Evolutionary conservation across 2,329 filamentous ascomycete genomes (phyloP).

Genomic region (Calonectria hawksworthii): DNA sequence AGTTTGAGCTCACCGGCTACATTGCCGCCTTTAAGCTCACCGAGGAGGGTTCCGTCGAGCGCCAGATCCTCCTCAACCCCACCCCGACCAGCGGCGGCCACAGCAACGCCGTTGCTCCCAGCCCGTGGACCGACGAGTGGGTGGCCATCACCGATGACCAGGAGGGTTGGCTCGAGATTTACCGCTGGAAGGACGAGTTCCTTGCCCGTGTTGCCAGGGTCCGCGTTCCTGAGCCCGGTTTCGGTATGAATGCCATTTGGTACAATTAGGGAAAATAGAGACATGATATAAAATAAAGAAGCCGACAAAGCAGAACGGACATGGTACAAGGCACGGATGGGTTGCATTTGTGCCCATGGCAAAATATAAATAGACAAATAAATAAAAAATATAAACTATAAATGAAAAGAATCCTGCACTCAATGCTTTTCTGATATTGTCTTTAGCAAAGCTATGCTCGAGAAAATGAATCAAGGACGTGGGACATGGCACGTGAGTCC

Average conservation of each 20-base stretch:
- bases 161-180: slow-evolving; percentile 89
- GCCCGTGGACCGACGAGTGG: slow-evolving; percentile 89
- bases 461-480: not conserved
- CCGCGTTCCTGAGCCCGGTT: slow-evolving; percentile 87
- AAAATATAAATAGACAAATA: not conserved
- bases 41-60: slow-evolving; percentile 78
- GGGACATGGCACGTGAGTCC: not conserved
- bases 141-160: slow-evolving; percentile 91
- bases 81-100: slow-evolving; percentile 91
- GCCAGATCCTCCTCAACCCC: slow-evolving; percentile 84
- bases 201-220: slow-evolving; percentile 82
- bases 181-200: slow-evolving; percentile 87
- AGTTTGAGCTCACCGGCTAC: slow-evolving; percentile 82
- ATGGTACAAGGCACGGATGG: not conserved
- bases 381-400: not conserved
- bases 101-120: slow-evolving; percentile 88
- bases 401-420: not conserved
- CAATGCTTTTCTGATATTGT: not conserved
- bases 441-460: not conserved
- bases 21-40: slow-evolving; percentile 83
- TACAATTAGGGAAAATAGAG: slow-evolving; percentile 59
- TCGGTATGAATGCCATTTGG: slow-evolving; percentile 98
- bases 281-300: not conserved
- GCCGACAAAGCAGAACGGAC: not conserved
- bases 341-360: not conserved